Conservation (phyloP, 768 basidiomycete genomes). For the Kwoniella dejecticola region DNA sequence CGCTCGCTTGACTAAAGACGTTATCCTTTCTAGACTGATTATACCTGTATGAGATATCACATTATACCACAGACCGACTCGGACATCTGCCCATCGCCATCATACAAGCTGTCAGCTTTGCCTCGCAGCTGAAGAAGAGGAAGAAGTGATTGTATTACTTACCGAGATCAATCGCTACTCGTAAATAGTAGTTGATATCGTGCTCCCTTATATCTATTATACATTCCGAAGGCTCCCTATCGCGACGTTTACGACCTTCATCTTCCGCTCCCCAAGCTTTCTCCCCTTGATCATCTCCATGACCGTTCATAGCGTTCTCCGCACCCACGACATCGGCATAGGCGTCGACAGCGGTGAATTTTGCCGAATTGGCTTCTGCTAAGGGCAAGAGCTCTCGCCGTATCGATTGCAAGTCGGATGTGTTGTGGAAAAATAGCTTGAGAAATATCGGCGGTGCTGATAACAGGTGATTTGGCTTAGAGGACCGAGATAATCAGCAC, state of each 20-base stretch:
- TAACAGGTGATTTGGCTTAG: conserved; percentile 85
- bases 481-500: background rate
- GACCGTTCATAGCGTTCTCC: conserved; percentile 44
- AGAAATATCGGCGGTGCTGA: conserved; percentile 89
- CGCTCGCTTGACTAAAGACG: conserved; percentile 91
- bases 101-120: background rate
- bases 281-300: conserved; percentile 60
- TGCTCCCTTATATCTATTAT: conserved; percentile 94
- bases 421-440: conserved; percentile 85
- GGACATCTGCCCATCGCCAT: conserved; percentile 64
- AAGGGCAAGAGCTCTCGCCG: conserved; percentile 86
- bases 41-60: conserved; percentile 80
- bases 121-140: background rate
- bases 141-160: background rate
- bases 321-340: conserved; percentile 91
- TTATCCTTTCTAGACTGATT: conserved; percentile 69
- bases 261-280: conserved; percentile 57
- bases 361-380: conserved; percentile 84
- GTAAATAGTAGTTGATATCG: conserved; percentile 95
- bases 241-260: conserved; percentile 59
- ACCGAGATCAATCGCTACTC: conserved; percentile 96
- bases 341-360: conserved; percentile 91
- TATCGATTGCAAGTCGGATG: conserved; percentile 85
- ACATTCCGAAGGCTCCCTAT: conserved; percentile 74
- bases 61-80: conserved; percentile 96